Conservation (phyloP, 169 alveolate genomes). For the Babesia gibsoni region DNA sequence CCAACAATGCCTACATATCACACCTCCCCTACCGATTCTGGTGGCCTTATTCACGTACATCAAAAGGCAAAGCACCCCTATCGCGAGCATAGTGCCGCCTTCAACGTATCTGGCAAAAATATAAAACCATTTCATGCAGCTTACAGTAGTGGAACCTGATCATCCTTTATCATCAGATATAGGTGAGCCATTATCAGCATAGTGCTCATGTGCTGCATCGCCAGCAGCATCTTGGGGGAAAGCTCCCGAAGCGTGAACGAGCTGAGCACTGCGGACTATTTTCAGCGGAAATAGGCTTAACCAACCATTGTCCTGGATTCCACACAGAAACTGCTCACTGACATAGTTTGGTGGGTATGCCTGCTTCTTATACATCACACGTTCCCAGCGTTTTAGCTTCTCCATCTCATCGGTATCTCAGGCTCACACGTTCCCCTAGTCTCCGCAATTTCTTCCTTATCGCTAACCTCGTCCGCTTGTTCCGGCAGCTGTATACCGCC, state of each 20-base stretch:
- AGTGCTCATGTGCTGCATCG: slow-evolving; percentile 54
- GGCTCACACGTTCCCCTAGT: slow-evolving; percentile 59
- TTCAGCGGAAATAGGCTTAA: not conserved
- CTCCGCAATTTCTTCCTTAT: slow-evolving; percentile 39
- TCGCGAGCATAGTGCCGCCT: slow-evolving; percentile 3
- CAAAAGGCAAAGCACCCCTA: not conserved
- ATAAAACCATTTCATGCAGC: not conserved
- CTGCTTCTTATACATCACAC: slow-evolving; percentile 45
- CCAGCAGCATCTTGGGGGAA: slow-evolving; percentile 44
- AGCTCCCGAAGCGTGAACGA: slow-evolving; percentile 31
- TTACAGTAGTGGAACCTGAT: slow-evolving; percentile 21
- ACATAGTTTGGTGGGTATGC: slow-evolving; percentile 52
- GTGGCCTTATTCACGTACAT: slow-evolving; percentile 34
- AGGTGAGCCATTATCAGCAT: slow-evolving; percentile 47
- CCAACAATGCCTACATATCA: not conserved
- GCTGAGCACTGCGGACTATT: slow-evolving; percentile 11
- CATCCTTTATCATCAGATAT: slow-evolving; percentile 33
- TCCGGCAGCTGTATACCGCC: slow-evolving; percentile 27
- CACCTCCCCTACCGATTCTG: slow-evolving; percentile 4
- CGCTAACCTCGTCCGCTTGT: slow-evolving; percentile 51
- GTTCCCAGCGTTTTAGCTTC: slow-evolving; percentile 7
- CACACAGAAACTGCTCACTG: slow-evolving; percentile 38
- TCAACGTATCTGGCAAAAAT: slow-evolving; percentile 19
- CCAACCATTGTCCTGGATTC: slow-evolving; percentile 23
- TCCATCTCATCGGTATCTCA: slow-evolving; percentile 42